Evolutionary conservation across 2,329 filamentous ascomycete species (phyloP).

Genomic region (Ophiostoma fasciatum): DNA sequence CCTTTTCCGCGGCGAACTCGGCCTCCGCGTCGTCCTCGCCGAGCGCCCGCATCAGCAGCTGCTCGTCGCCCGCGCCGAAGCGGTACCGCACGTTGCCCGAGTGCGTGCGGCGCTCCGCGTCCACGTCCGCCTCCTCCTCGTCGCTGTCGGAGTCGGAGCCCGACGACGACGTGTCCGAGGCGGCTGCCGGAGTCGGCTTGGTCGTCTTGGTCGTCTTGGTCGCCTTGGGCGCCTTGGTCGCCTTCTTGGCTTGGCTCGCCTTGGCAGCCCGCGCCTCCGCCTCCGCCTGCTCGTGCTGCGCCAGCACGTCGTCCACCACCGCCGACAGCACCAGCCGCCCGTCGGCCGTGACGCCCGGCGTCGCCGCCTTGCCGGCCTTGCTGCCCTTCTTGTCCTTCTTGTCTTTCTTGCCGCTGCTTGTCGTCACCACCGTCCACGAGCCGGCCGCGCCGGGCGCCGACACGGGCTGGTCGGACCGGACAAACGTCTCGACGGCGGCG

Average conservation of each 20-base stretch:
- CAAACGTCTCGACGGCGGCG: no score
- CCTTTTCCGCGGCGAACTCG: slow-evolving; percentile 73
- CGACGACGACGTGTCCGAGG: slow-evolving; percentile 17
- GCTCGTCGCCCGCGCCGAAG: slow-evolving; percentile 43
- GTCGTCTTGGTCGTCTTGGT: neutral
- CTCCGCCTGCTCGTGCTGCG: slow-evolving; percentile 1
- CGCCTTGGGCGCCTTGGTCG: no score
- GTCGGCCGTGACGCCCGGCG: neutral
- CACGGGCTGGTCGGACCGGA: no score
- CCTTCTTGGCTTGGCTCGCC: no score
- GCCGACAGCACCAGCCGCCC: slow-evolving; percentile 2
- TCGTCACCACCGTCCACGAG: slow-evolving; percentile 6
- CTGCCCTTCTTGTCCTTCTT: slow-evolving; percentile 2
- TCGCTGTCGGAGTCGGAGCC: slow-evolving; percentile 8
- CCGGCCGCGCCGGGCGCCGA: slow-evolving; percentile 4
- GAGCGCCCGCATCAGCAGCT: slow-evolving; percentile 69
- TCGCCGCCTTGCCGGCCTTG: neutral
- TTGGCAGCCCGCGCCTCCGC: neutral
- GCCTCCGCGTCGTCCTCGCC: slow-evolving; percentile 64
- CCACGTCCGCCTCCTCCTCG: neutral
- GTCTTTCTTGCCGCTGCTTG: neutral
- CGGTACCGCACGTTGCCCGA: slow-evolving; percentile 25
- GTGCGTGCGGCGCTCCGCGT: slow-evolving; percentile 28
- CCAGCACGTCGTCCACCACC: slow-evolving; percentile 2
- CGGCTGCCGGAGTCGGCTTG: slow-evolving; percentile 16